Evolutionary conservation across 2,329 filamentous ascomycete genomes (phyloP), one percentile per base, ranked within the genome.

Genomic region (Penicillium sp.): DNA sequence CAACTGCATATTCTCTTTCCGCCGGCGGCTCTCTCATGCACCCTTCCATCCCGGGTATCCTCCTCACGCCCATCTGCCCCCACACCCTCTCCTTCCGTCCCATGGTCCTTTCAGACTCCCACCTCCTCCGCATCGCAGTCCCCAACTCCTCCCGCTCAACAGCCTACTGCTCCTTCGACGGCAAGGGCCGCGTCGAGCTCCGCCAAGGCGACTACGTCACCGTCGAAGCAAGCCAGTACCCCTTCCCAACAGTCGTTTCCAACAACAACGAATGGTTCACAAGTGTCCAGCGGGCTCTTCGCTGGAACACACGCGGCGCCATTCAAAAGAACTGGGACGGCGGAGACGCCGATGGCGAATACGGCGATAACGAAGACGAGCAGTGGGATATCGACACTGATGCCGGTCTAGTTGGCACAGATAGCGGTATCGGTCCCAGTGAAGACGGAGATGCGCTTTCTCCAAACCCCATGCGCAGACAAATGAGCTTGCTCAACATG

Each of bases 331-430:
- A 86, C 3, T 99, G 87, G 79, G 83, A 83, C 52, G 74, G 79
- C 48, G 72, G 79, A 51, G 56, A 61, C 7, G 70, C 66, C 1
- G 71, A 71, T 13, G 65, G 67, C 14, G 64, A 68, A 5, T 36
- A 63, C 36, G 78, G 71, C 2, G 81, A 81, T 9, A 81, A 83
- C 27, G 79, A 79, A 60, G 75, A 79, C 27, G 82, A 84, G 5
- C 86, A 90, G 57, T 97, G 94, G 86, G 94, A 99, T 69, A 97
- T 99, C 63, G 94, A 97, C 72, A 93, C 94, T 29, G 93, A 96
- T 55, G 67, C 71, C 22, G 67, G 66, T 31, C 63, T 72, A 7
- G 64, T 65, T 32, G 75, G 75, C 11, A 77, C 75, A 1, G 77
- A 80, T 58, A 79, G 77, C 52, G 77, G 76, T 7, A 67, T 79